A percentile compares a stretch with the other conserved stretches of the same genome.
phyloP scores from a whole-genome alignment of 139 green algal species.

The Asterochloris erici region DNA sequence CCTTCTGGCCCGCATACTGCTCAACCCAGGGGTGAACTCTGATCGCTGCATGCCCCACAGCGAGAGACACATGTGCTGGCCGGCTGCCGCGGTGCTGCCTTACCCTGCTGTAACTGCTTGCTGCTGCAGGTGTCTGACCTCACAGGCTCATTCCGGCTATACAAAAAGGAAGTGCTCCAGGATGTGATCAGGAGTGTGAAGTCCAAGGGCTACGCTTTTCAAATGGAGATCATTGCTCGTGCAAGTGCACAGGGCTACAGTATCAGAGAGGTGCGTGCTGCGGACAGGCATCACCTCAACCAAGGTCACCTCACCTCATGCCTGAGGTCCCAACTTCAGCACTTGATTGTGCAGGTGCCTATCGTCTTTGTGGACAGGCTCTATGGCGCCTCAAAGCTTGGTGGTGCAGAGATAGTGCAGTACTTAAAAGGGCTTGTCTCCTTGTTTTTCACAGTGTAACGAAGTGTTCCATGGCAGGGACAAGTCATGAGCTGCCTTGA shows the following conservation, averaged over 20 bases:
- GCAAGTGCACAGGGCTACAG: constrained; percentile 50
- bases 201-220: constrained; percentile 78
- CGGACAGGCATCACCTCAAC: background rate
- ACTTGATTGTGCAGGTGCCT: constrained; percentile 65
- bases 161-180: constrained; percentile 57
- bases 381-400: constrained; percentile 93
- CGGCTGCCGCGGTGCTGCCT: constrained; percentile 28
- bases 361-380: constrained; percentile 98
- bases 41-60: too few relatives aligned
- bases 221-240: constrained; percentile 97
- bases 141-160: constrained; percentile 92
- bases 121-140: constrained; percentile 69
- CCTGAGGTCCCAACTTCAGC: background rate
- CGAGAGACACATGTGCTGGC: too few relatives aligned
- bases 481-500: background rate
- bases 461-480: background rate
- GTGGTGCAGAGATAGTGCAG: constrained; percentile 75
- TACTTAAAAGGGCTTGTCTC: constrained; percentile 83
- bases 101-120: background rate
- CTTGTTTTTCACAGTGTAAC: constrained; percentile 36
- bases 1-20: constrained; percentile 74
- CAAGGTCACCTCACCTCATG: constrained; percentile 7
- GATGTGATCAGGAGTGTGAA: constrained; percentile 36
- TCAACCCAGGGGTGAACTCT: constrained; percentile 58
- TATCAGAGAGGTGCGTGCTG: constrained; percentile 63